Percentiles rank a stretch among this genome's conserved stretches.
Evolutionary conservation across 306 rosid genomes (phyloP).

Genomic region (Quercus cerris): DNA sequence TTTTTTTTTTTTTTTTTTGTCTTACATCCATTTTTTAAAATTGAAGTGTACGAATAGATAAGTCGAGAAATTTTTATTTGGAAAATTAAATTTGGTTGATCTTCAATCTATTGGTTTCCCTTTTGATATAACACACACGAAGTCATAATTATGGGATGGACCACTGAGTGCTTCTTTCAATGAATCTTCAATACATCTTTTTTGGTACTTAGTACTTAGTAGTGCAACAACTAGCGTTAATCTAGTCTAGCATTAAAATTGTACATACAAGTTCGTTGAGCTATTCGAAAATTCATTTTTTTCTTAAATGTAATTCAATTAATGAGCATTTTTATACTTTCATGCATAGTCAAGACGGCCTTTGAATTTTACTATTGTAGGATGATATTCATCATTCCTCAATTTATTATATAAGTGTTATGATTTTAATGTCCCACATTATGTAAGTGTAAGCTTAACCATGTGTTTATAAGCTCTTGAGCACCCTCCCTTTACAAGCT

Average conservation of each 20-base stretch:
- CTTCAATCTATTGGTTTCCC: not conserved
- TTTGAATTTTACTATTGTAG: too few species aligned
- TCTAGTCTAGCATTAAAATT: not conserved
- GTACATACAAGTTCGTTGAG: not conserved
- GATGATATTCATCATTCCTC: too few species aligned
- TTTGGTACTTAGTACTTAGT: not conserved
- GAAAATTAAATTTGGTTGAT: not conserved
- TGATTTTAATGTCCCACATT: accelerated
- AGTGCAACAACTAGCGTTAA: not conserved
- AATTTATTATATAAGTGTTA: too few species aligned
- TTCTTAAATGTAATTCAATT: too few species aligned
- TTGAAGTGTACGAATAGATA: not conserved
- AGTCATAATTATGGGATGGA: not conserved
- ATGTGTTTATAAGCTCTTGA: too few species aligned
- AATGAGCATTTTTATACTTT: too few species aligned
- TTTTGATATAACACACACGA: not conserved
- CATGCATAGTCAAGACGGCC: too few species aligned
- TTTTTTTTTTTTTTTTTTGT: too few species aligned
- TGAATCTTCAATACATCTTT: not conserved
- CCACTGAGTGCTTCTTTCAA: not conserved
- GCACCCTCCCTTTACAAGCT: accelerated
- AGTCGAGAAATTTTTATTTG: not conserved
- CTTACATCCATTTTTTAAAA: not conserved
- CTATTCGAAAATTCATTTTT: not conserved
- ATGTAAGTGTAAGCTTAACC: accelerated